phyloP scores from a whole-genome alignment of 164 flowering plant genomes.

The Vitis cinerea region DNA sequence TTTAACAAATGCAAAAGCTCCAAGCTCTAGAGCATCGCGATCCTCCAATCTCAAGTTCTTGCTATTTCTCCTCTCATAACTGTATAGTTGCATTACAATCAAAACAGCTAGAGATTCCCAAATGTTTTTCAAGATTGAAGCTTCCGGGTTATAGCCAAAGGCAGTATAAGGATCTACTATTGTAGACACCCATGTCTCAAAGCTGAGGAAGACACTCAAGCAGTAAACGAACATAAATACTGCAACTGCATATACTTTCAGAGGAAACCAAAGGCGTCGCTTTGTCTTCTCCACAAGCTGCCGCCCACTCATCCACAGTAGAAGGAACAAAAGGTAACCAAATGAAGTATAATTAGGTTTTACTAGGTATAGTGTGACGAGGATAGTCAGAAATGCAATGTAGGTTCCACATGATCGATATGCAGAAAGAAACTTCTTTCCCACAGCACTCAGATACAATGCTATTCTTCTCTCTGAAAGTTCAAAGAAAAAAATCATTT shows the following conservation, averaged over 20 bases:
- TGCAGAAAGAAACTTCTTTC: constrained; percentile 56
- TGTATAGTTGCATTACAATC: constrained; percentile 80
- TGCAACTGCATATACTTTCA: constrained; percentile 43
- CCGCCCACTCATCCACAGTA: constrained; percentile 76
- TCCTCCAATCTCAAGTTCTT: constrained; percentile 25
- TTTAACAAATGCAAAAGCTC: constrained; percentile 42
- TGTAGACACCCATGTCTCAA: constrained; percentile 50
- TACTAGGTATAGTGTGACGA: constrained; percentile 63
- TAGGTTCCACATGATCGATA: constrained; percentile 79
- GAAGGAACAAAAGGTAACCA: constrained; percentile 76
- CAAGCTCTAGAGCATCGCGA: constrained; percentile 28
- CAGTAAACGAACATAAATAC: constrained; percentile 59
- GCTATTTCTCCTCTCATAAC: constrained; percentile 82
- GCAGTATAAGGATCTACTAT: constrained; percentile 39
- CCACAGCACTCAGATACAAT: constrained; percentile 57
- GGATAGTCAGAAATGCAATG: constrained; percentile 73
- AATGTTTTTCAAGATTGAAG: constrained; percentile 55
- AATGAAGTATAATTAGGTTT: constrained; percentile 70
- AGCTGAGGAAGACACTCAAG: constrained; percentile 59
- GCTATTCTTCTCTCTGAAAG: constrained; percentile 70
- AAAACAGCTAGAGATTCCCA: constrained; percentile 74
- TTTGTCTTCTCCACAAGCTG: constrained; percentile 59
- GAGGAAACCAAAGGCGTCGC: constrained; percentile 67
- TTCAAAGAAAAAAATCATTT: constrained; percentile 2
- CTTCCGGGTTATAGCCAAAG: constrained; percentile 58